Conservation (phyloP, 2,329 filamentous ascomycete genomes). For the Leptodontidium sp. region DNA sequence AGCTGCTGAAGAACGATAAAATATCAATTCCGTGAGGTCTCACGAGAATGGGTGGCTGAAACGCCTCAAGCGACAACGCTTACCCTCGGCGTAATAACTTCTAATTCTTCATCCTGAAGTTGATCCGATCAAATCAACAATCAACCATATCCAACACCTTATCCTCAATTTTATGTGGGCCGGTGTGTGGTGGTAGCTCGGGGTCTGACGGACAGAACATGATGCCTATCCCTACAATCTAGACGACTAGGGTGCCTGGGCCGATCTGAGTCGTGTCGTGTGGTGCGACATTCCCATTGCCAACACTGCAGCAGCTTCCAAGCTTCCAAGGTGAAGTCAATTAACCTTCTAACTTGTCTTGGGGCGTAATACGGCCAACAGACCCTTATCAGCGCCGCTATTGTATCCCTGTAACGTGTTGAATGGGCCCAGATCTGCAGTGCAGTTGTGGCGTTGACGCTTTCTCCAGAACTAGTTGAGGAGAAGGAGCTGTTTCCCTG, state of each 20-base stretch:
- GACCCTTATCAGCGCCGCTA: no score
- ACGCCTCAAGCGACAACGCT: no score
- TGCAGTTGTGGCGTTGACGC: background rate
- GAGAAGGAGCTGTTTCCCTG: background rate
- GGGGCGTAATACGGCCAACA: background rate
- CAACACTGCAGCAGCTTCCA: background rate
- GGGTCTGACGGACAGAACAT: background rate
- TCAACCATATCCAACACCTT: background rate
- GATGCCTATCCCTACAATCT: conserved; percentile 4
- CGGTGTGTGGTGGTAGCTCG: background rate
- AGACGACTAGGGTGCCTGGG: conserved; percentile 3
- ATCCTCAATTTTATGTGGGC: background rate
- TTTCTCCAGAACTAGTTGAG: background rate
- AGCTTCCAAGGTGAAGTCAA: background rate
- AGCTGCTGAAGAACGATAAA: no score
- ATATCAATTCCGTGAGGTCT: background rate
- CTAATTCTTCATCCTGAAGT: no score
- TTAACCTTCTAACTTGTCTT: background rate
- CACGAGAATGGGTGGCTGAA: no score
- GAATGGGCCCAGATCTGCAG: background rate
- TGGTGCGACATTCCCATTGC: no score
- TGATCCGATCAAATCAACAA: background rate
- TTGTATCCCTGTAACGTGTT: no score
- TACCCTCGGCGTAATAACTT: no score
- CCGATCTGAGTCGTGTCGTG: background rate